Conservation (phyloP, 2,329 filamentous ascomycete genomes). For the Penicillium expansum region DNA sequence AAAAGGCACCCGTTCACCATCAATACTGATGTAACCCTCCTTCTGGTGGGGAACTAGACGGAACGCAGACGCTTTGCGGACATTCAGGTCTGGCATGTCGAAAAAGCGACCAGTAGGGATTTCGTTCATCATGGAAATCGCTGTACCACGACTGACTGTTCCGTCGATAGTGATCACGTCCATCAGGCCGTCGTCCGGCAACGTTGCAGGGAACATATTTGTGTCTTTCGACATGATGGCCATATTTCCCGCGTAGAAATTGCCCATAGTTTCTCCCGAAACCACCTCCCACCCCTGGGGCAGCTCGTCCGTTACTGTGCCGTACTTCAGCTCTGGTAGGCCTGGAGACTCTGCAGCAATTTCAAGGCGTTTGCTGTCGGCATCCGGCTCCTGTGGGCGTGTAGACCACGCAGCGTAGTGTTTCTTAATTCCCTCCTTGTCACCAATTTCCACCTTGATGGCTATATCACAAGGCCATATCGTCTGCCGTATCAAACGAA, state of each 20-base stretch:
- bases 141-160: slow-evolving; percentile 64
- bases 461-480: slow-evolving; percentile 88
- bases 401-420: slow-evolving; percentile 59
- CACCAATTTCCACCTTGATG: slow-evolving; percentile 74
- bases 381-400: slow-evolving; percentile 31
- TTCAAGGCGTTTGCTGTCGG: slow-evolving; percentile 26
- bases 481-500: slow-evolving; percentile 70
- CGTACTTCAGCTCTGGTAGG: slow-evolving; percentile 73
- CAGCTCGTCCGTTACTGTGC: slow-evolving; percentile 73
- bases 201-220: slow-evolving; percentile 77
- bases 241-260: slow-evolving; percentile 95
- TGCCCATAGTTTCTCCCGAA: slow-evolving; percentile 75
- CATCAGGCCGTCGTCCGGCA: slow-evolving; percentile 79
- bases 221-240: slow-evolving; percentile 82
- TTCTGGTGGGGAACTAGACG: slow-evolving; percentile 72
- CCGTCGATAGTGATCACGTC: slow-evolving; percentile 81
- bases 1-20: slow-evolving; percentile 85
- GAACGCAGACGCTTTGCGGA: slow-evolving; percentile 84
- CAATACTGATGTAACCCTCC: slow-evolving; percentile 86
- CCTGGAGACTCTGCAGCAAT: slow-evolving; percentile 49
- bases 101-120: slow-evolving; percentile 75
- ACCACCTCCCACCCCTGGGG: slow-evolving; percentile 74
- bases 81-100: slow-evolving; percentile 71
- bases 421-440: slow-evolving; percentile 70
- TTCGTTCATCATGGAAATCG: slow-evolving; percentile 67